These are phyloP conservation scores for Elsinoe necatrix DNA, from an alignment of 2,329 filamentous ascomycete genomes.

Conservation along the genomic window DNA sequence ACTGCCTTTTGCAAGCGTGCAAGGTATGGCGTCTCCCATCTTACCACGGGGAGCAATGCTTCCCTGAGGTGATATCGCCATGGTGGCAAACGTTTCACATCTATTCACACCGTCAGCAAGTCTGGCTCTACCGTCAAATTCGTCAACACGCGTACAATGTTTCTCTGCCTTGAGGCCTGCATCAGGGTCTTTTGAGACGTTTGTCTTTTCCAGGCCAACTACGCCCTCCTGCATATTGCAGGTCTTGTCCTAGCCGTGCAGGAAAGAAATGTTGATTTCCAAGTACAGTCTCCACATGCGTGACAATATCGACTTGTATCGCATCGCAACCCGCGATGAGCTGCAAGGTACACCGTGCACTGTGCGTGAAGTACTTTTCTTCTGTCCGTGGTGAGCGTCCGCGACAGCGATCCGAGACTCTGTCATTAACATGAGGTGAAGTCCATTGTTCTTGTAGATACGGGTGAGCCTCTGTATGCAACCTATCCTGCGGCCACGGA, in stretches of 20 bases:
- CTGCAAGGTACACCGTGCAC: slow-evolving; percentile 15
- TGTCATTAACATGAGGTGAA: background rate
- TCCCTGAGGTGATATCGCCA: slow-evolving; percentile 87
- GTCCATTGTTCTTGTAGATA: too few species aligned
- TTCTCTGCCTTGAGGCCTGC: slow-evolving; percentile 74
- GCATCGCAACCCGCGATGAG: slow-evolving; percentile 9
- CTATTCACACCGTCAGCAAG: background rate
- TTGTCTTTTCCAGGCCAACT: slow-evolving; percentile 12
- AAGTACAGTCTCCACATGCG: slow-evolving; percentile 1
- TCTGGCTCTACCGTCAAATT: background rate
- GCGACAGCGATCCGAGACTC: background rate
- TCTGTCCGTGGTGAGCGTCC: background rate
- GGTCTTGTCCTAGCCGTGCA: background rate
- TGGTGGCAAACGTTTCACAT: slow-evolving; percentile 59
- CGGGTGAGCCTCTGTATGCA: background rate
- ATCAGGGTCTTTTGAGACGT: slow-evolving; percentile 37
- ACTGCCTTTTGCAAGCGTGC: slow-evolving; percentile 73
- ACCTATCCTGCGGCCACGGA: background rate
- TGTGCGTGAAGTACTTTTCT: background rate
- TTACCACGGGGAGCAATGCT: slow-evolving; percentile 71
- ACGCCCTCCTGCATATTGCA: slow-evolving; percentile 8
- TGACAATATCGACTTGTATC: slow-evolving; percentile 9
- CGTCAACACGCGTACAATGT: slow-evolving; percentile 37
- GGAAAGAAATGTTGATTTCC: slow-evolving; percentile 8
- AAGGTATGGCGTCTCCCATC: slow-evolving; percentile 92